Base-by-base conservation (phyloP, 768 basidiomycete genomes). In the Leucosporidium yakuticum region DNA sequence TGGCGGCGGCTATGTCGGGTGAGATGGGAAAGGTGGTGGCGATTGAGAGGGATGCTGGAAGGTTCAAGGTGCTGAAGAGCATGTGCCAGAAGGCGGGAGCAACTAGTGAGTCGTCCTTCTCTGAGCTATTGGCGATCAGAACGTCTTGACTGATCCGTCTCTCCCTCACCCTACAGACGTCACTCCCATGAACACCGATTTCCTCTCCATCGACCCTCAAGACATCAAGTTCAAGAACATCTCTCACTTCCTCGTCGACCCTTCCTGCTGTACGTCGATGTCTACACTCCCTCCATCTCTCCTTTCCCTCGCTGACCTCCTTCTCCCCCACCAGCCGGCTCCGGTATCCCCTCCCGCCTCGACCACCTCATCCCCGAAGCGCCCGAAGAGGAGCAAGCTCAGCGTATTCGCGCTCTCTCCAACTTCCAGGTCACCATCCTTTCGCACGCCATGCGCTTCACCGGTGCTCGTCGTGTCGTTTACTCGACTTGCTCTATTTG, bases 401-500 rank as follows among this genome's bases (percentile, higher is more conserved):
- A 85, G 64, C 87, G 96, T 49, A 82, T 99, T 55, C 83, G 84
- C 71, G 92, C 91, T 73, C 84, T 99, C 15, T 86, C 91, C 4
- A 81, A 83, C 23, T 99, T 99, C 78, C 96, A 99, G 75, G 82
- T 92, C 44, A 83, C 84, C 79, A 91, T 97, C 85, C 85, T 98
- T 74, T 85, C 84, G 76, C 96, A 98, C 76, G 95, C 96, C 23
- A 93, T 99, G 88, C 87, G 86, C 79, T 98, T 94, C 78, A 87
- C 90, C 2, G 82, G 82, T 50, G 89, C 87, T 47, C 79, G 82
- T 66, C 86, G 84, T 74, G 91, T 99, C 74, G 93, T 93, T 32
- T 98, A 99, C 79, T 98, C 94, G 29, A 99, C 96, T n/a, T 99
- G 95, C 77, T 96, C 92, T 70, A 82, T 96, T 57, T 88, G 97